Evolutionary conservation across 805 yeast genomes (phyloP), one percentile per base, ranked within the genome.

Genomic region (Aciculoconidium aculeatum): DNA sequence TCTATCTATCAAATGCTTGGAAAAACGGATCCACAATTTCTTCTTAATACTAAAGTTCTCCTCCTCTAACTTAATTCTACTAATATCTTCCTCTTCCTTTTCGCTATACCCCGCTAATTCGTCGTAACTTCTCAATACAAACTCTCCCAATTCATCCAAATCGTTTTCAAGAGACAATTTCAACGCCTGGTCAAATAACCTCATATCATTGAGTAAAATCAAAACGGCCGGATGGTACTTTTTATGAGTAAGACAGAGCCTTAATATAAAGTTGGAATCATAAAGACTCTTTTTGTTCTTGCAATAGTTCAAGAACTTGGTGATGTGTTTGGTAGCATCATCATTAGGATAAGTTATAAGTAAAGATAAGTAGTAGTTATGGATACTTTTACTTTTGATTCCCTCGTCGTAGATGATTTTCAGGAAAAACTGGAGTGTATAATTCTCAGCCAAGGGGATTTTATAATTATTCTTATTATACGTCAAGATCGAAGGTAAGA

Each of bases 181-280:
- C 19, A 88, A 75, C 0, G 97, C 96, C 31, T 83, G 87, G 36
- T 86, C 94, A 47, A 69, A 83, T 25, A 82, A 65, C 4, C 68
- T 73, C 53, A 85, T 55, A 32, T 61, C 65, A 28, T 72, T 62
- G 1, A 92, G 72, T 42, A 81, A 76, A n/a, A 92, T 68, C 34
- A 72, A 68, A 7, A 86, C 75, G 1, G 95, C 87, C 1, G 88
- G 70, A 36, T 73, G 73, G 28, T 67, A 61, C 35, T 73, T 75
- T 7, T 70, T 52, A 45, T 71, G 69, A 32, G 68, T 70, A 28
- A 82, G 64, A 42, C 94, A 82, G 17, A 87, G 50, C 32, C 96
- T 63, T 17, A 92, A 52, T 3, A 88, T 71, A 42, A 82, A 84
- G 40, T 84, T 86, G 2, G 76, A 58, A 46, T 88, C 94, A 45